phyloP scores from a whole-genome alignment of 768 basidiomycete genomes.

The Lactifluus echinatus region DNA sequence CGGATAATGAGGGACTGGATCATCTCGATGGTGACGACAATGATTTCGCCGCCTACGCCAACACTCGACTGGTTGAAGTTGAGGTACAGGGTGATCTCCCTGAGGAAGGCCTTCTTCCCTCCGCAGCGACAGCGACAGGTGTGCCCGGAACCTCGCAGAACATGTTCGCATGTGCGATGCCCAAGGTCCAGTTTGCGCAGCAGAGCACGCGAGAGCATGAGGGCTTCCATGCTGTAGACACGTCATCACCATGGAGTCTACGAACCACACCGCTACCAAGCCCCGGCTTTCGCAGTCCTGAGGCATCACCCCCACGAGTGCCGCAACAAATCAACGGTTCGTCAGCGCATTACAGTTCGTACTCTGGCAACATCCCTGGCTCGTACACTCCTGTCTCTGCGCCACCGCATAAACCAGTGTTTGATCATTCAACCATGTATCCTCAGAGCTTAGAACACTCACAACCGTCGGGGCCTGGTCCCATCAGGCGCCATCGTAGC shows the following conservation, averaged over 20 bases:
- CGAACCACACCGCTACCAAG: constrained; percentile 11
- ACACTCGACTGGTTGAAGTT: constrained; percentile 24
- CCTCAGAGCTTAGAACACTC: constrained; percentile 32
- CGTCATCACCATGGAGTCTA: constrained; percentile 14
- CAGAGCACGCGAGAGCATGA: constrained; percentile 10
- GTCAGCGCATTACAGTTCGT: constrained; percentile 8
- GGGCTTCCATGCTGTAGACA: constrained; percentile 4
- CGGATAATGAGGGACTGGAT: constrained; percentile 30
- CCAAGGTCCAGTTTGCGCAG: constrained; percentile 15
- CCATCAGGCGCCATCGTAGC: constrained; percentile 61
- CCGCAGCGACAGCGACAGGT: not conserved
- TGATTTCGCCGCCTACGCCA: constrained; percentile 14
- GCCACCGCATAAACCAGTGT: constrained; percentile 58
- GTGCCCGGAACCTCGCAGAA: not conserved
- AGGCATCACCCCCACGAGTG: constrained; percentile 16
- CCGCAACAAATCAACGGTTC: constrained; percentile 13
- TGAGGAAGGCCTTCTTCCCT: constrained; percentile 15
- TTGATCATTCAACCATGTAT: constrained; percentile 51
- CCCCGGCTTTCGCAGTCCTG: constrained; percentile 13
- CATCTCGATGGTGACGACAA: constrained; percentile 27
- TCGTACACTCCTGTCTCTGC: constrained; percentile 47
- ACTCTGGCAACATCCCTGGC: constrained; percentile 25
- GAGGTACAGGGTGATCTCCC: constrained; percentile 19
- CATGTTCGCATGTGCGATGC: constrained; percentile 2
- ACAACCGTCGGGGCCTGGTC: constrained; percentile 37